These are phyloP conservation scores for Kwoniella shivajii DNA, from an alignment of 1,284 basidiomycete genomes.

Conservation along the genomic window DNA sequence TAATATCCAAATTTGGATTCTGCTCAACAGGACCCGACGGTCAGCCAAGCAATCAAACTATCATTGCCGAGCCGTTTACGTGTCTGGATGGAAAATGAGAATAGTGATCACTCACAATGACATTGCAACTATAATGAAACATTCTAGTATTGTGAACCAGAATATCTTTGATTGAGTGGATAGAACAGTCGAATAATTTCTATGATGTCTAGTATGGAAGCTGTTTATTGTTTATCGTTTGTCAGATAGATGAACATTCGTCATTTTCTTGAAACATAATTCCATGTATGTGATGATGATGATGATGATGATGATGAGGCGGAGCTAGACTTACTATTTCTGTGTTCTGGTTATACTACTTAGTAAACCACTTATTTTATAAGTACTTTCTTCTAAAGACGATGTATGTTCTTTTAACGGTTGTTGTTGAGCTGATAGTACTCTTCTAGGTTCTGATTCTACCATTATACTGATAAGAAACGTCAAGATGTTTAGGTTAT, in stretches of 20 bases:
- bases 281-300: not conserved
- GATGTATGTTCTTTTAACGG: constrained; percentile 82
- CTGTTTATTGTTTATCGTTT: constrained; percentile 11
- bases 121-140: constrained; percentile 74
- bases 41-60: no score
- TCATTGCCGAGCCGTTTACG: not conserved
- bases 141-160: constrained; percentile 84
- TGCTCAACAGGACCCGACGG: constrained; percentile 43
- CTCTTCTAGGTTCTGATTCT: constrained; percentile 85
- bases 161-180: constrained; percentile 63
- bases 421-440: constrained; percentile 70
- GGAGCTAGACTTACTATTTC: constrained; percentile 68
- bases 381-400: constrained; percentile 88
- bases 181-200: constrained; percentile 43
- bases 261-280: not conserved
- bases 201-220: constrained; percentile 50
- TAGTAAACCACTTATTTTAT: constrained; percentile 80
- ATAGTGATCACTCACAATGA: constrained; percentile 59
- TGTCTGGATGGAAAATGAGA: not conserved
- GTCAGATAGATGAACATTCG: not conserved
- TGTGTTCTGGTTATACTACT: constrained; percentile 85
- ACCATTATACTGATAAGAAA: constrained; percentile 72
- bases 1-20: constrained; percentile 82
- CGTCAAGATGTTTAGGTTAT: no score
- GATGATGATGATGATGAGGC: not conserved